These are phyloP conservation scores for Ophiosphaerella narmari DNA, from an alignment of 2,329 filamentous ascomycete genomes.

Conservation along the genomic window DNA sequence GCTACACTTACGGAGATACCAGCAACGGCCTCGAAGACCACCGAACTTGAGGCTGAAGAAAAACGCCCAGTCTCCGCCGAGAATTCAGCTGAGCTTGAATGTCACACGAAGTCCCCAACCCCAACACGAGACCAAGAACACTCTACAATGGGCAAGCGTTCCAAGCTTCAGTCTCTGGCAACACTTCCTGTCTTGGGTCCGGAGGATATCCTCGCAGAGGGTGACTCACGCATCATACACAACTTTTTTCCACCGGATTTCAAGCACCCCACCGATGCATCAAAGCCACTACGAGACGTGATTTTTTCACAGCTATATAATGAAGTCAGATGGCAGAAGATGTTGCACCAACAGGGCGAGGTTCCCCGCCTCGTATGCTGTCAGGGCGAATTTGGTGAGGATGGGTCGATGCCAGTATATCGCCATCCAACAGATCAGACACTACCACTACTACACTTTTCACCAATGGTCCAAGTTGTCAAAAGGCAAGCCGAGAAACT, in stretches of 20 bases:
- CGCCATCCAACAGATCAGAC: constrained; percentile 91
- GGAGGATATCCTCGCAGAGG: constrained; percentile 70
- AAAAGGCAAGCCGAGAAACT: constrained; percentile 70
- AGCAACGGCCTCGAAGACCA: constrained; percentile 4
- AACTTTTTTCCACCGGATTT: constrained; percentile 64
- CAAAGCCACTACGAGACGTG: constrained; percentile 55
- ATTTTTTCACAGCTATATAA: constrained; percentile 72
- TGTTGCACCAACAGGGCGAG: constrained; percentile 89
- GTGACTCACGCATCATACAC: constrained; percentile 76
- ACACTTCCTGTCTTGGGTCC: constrained; percentile 50
- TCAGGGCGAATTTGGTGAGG: constrained; percentile 71
- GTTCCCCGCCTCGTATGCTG: constrained; percentile 91
- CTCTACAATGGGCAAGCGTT: constrained; percentile 16
- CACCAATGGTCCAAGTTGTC: constrained; percentile 71
- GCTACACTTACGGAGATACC: constrained; percentile 1
- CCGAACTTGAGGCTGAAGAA: neutral
- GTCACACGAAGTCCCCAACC: neutral
- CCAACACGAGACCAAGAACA: neutral
- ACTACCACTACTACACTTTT: constrained; percentile 76
- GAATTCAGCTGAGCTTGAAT: neutral
- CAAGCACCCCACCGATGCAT: constrained; percentile 29
- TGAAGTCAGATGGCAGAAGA: constrained; percentile 86
- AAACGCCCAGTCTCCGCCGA: neutral
- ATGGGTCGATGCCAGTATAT: constrained; percentile 86
- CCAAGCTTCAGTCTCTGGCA: constrained; percentile 46